Conservation (phyloP, 768 basidiomycete species). For the Boletus barrowsii region DNA sequence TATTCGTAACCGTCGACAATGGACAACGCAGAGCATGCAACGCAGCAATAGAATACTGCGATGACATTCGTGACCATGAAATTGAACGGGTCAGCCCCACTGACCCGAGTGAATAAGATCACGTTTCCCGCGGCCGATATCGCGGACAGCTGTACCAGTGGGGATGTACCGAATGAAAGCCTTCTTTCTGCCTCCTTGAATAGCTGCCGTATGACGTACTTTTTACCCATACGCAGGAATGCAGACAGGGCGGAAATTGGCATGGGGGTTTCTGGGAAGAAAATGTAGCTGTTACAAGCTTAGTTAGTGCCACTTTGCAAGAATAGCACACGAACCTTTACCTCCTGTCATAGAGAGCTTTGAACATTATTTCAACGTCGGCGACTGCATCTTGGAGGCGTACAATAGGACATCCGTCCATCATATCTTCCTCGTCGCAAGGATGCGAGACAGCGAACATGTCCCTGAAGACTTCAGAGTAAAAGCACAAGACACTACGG, state of each 20-base stretch:
- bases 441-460: slow-evolving; percentile 22
- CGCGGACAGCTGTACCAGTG: not conserved
- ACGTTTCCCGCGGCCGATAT: not conserved
- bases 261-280: slow-evolving; percentile 6
- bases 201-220: slow-evolving; percentile 11
- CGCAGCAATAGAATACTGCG: not conserved
- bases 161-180: not conserved
- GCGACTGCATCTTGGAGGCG: slow-evolving; percentile 10
- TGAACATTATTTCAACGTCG: slow-evolving; percentile 18
- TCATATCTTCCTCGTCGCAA: not conserved
- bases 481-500: slow-evolving; percentile 20
- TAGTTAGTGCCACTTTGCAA: not conserved
- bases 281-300: slow-evolving; percentile 3
- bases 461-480: slow-evolving; percentile 32
- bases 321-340: not conserved
- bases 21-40: slow-evolving; percentile 4
- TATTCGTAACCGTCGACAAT: slow-evolving; percentile 12
- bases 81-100: slow-evolving; percentile 7
- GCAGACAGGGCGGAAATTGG: slow-evolving; percentile 5
- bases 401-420: slow-evolving; percentile 23
- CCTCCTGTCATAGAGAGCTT: slow-evolving; percentile 20
- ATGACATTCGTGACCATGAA: slow-evolving; percentile 15
- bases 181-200: slow-evolving; percentile 8
- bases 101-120: slow-evolving; percentile 5
- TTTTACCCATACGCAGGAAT: slow-evolving; percentile 15